Percentiles rank a stretch among this genome's conserved stretches.
Evolutionary conservation across 257 asterid genomes (phyloP).

Genomic region (Scutellaria galericulata): DNA sequence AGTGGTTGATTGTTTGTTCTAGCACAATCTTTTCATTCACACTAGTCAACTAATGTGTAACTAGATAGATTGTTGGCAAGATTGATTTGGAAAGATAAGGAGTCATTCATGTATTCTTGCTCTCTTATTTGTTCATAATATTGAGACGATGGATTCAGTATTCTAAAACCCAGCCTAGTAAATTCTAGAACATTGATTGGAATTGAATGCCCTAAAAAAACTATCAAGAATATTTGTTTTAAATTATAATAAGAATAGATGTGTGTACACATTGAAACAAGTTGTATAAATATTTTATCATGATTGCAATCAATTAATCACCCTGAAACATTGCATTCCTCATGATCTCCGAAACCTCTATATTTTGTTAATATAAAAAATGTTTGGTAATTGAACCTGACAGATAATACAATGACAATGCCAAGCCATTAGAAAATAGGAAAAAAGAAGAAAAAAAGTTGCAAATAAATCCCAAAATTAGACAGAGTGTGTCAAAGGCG

Average conservation of each 20-base stretch:
- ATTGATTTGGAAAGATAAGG: neutral
- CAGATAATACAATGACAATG: conserved; percentile 28
- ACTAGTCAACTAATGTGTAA: conserved; percentile 38
- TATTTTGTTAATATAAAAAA: neutral
- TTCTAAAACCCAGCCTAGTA: no score
- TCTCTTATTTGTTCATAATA: no score
- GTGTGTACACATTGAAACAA: neutral
- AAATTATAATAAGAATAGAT: neutral
- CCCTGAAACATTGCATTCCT: conserved; percentile 21
- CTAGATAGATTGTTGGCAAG: conserved; percentile 30
- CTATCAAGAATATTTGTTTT: neutral
- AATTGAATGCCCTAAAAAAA: no score
- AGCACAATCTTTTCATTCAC: conserved; percentile 48
- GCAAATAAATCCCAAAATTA: conserved; percentile 28
- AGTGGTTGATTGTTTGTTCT: conserved; percentile 30
- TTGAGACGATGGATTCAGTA: no score
- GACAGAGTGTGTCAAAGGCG: conserved; percentile 52
- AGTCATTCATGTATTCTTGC: no score
- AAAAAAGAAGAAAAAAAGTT: neutral
- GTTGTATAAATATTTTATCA: neutral
- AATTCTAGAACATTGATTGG: no score
- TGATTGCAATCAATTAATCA: conserved; percentile 1
- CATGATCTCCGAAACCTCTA: conserved; percentile 14
- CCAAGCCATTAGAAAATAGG: conserved; percentile 27
- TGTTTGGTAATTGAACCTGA: conserved; percentile 18